Evolutionary conservation across 78 protist species (phyloP).

Genomic region (Creolimax fragrantissima): DNA sequence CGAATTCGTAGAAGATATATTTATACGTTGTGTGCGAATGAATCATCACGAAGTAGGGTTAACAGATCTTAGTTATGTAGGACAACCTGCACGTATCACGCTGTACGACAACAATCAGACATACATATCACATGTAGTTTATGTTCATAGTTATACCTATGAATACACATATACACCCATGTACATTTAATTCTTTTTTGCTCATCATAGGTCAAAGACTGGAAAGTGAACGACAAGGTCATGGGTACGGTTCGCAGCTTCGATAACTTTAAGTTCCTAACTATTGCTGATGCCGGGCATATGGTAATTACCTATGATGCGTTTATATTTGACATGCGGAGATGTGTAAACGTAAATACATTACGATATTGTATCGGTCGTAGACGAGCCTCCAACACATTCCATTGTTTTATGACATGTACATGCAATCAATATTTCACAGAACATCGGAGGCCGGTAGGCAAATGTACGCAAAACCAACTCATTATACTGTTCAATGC

Average conservation of each 20-base stretch:
- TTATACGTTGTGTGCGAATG: no score
- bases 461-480: neutral
- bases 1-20: no score
- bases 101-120: no score
- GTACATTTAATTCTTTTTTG: neutral
- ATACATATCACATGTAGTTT: no score
- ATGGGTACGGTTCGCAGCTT: neutral
- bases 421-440: neutral
- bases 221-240: constrained; percentile 4
- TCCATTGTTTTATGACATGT: neutral
- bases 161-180: neutral
- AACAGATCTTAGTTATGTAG: no score
- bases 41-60: no score
- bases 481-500: neutral
- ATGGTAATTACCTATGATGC: constrained; percentile 6
- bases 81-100: no score
- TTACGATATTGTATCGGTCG: neutral
- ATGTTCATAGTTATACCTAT: no score
- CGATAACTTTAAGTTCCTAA: neutral
- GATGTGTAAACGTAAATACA: neutral
- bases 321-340: neutral
- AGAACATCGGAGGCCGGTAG: neutral
- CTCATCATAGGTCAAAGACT: neutral
- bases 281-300: constrained; percentile 15
- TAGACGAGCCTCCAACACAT: neutral